These are phyloP conservation scores for Sporothrix globosa DNA, from an alignment of 2,329 filamentous ascomycete species.

Conservation along the genomic window DNA sequence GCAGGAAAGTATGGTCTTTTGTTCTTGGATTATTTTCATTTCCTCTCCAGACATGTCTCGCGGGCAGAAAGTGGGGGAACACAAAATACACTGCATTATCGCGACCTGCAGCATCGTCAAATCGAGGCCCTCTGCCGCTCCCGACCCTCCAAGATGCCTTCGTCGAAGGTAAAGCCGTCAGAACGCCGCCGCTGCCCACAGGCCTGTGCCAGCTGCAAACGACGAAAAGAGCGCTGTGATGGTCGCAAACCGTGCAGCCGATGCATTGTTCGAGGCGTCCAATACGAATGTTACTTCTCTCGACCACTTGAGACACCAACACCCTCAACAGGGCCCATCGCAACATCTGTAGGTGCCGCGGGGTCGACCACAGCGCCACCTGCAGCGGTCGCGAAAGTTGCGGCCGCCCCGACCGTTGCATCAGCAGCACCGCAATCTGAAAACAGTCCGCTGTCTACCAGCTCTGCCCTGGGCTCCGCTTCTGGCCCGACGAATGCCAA, in stretches of 20 bases:
- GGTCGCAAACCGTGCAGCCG: slow-evolving; percentile 40
- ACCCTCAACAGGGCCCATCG: neutral
- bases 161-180: slow-evolving; percentile 34
- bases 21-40: neutral
- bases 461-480: slow-evolving; percentile 12
- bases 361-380: slow-evolving; percentile 5
- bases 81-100: slow-evolving; percentile 20
- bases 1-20: neutral
- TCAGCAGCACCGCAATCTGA: slow-evolving; percentile 18
- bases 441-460: slow-evolving; percentile 25
- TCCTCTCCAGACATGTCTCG: neutral
- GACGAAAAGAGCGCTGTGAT: slow-evolving; percentile 42
- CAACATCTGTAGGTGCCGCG: neutral
- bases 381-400: neutral
- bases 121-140: slow-evolving; percentile 19
- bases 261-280: slow-evolving; percentile 38
- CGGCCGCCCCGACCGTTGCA: neutral
- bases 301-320: slow-evolving; percentile 23
- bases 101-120: slow-evolving; percentile 13
- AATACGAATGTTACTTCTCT: slow-evolving; percentile 37
- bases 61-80: slow-evolving; percentile 21
- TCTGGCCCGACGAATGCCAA: neutral
- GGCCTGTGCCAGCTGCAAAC: slow-evolving; percentile 41
- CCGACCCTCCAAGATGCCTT: slow-evolving; percentile 36
- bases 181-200: slow-evolving; percentile 40